Evolutionary conservation across 768 basidiomycete genomes (phyloP).

Genomic region (Boletus eberwhitei): DNA sequence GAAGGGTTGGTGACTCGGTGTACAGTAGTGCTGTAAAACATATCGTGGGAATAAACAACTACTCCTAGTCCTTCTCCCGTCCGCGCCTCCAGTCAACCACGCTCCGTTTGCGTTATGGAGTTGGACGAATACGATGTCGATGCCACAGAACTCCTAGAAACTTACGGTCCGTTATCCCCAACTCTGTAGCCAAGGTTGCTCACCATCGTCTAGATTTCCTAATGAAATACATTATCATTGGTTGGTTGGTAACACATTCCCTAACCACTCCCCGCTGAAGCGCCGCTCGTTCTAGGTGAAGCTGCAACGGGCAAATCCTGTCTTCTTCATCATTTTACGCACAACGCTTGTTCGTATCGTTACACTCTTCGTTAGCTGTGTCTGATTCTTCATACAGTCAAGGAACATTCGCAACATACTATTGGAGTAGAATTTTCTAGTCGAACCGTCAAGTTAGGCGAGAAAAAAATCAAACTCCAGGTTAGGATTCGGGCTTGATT

Average conservation of each 20-base stretch:
- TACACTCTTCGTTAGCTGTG: neutral
- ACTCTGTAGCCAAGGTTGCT: conserved; percentile 7
- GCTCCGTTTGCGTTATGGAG: conserved; percentile 43
- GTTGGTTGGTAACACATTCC: conserved; percentile 39
- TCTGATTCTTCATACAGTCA: conserved; percentile 56
- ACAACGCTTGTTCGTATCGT: conserved; percentile 81
- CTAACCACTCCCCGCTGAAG: conserved; percentile 7
- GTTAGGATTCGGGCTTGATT: conserved; percentile 40
- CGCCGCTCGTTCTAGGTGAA: conserved; percentile 58
- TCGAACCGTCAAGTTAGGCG: conserved; percentile 86
- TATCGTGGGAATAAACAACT: conserved; percentile 23
- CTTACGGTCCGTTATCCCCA: conserved; percentile 64
- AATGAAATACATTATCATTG: conserved; percentile 98
- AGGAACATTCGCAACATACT: conserved; percentile 94
- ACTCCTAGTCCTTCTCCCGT: neutral
- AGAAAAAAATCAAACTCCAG: conserved; percentile 94
- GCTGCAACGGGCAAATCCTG: conserved; percentile 98
- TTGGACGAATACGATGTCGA: conserved; percentile 70
- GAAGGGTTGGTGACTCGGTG: conserved; percentile 71
- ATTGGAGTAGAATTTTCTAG: conserved; percentile 99
- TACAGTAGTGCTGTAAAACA: neutral
- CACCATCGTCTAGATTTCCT: conserved; percentile 74
- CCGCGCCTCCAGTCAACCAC: neutral
- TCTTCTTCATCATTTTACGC: conserved; percentile 92
- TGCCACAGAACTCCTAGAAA: conserved; percentile 90